phyloP scores from a whole-genome alignment of 2,329 filamentous ascomycete genomes.

The Didymella lethalis region DNA sequence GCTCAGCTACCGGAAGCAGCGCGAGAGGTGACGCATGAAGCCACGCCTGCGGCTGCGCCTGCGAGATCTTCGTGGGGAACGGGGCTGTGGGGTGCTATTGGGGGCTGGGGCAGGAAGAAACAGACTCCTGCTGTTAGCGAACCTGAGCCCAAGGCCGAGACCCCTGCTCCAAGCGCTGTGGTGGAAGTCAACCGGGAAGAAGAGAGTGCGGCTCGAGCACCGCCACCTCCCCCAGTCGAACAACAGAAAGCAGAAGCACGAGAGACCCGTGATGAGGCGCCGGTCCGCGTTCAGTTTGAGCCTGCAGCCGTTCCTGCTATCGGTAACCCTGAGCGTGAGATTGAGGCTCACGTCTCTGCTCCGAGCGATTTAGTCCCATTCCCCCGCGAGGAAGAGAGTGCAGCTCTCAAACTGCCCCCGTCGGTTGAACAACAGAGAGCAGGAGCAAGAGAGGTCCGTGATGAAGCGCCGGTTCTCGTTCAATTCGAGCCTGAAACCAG shows the following conservation, averaged over 20 bases:
- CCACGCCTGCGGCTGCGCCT: constrained; percentile 15
- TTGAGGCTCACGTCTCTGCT: not conserved
- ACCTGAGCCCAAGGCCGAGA: too few species aligned
- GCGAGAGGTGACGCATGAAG: not conserved
- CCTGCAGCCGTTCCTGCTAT: not conserved
- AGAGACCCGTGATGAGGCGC: not conserved
- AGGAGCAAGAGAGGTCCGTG: not conserved
- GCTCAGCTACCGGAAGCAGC: not conserved
- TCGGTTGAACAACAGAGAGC: not conserved
- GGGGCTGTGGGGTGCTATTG: constrained; percentile 41
- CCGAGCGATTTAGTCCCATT: not conserved
- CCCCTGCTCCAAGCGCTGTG: too few species aligned
- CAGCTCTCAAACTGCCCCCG: not conserved
- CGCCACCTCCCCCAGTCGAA: not conserved
- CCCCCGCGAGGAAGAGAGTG: not conserved
- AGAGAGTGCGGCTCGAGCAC: too few species aligned
- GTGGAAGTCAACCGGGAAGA: too few species aligned
- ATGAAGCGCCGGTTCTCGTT: not conserved
- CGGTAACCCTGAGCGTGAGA: too few species aligned
- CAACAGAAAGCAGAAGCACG: not conserved
- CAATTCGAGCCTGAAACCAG: not conserved
- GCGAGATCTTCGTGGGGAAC: constrained; percentile 35
- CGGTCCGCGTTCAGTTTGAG: not conserved
- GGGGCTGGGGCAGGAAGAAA: constrained; percentile 40
- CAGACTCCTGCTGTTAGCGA: not conserved